Evolutionary conservation across 495 filamentous ascomycete genomes (phyloP).

Genomic region (Cenococcum geophilum): DNA sequence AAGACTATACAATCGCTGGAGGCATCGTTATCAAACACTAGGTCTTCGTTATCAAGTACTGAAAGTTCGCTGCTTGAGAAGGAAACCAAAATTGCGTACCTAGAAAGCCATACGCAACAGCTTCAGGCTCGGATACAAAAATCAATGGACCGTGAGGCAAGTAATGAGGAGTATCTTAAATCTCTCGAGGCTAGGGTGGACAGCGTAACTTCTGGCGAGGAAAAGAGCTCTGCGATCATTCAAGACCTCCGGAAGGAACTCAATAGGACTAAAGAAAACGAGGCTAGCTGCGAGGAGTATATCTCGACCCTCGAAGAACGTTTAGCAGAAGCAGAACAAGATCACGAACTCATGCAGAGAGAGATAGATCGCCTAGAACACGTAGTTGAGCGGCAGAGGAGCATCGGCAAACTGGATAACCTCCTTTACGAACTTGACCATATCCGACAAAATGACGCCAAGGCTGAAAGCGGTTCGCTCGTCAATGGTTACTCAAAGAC

Average conservation of each 20-base stretch:
- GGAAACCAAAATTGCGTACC: conserved; percentile 84
- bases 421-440: conserved; percentile 85
- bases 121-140: conserved; percentile 84
- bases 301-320: conserved; percentile 96
- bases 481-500: conserved; percentile 35
- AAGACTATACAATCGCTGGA: conserved; percentile 96
- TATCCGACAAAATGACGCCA: conserved; percentile 57
- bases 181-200: conserved; percentile 86
- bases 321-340: conserved; percentile 91
- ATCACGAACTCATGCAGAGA: conserved; percentile 91
- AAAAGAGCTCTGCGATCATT: conserved; percentile 80
- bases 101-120: conserved; percentile 86
- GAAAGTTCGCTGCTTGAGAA: conserved; percentile 86
- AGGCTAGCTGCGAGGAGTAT: conserved; percentile 85
- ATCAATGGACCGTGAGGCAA: conserved; percentile 78
- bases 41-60: conserved; percentile 70
- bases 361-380: conserved; percentile 92
- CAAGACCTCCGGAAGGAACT: conserved; percentile 88
- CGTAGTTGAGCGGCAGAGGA: conserved; percentile 90
- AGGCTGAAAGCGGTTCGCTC: conserved; percentile 24
- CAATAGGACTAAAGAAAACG: conserved; percentile 79
- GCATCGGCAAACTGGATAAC: conserved; percentile 88
- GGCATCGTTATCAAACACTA: conserved; percentile 82
- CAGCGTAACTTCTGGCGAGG: conserved; percentile 83
- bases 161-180: conserved; percentile 84